Conservation (phyloP, 179 eudicot genomes). For the Amaranthus tricolor region DNA sequence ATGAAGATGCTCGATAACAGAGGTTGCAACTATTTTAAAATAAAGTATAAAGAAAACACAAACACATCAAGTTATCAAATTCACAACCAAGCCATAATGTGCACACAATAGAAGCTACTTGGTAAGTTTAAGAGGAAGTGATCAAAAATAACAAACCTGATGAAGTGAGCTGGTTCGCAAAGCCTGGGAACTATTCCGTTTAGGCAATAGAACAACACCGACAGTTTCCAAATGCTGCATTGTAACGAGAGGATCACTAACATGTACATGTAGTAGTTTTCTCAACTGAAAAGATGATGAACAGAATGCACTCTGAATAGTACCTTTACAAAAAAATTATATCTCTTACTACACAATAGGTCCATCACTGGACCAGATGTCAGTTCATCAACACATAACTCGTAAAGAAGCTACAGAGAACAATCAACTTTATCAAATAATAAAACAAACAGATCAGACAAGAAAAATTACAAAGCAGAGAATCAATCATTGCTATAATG, state of each 20-base stretch:
- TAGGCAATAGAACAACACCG: constrained; percentile 87
- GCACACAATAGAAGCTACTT: not conserved
- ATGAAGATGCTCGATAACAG: no score
- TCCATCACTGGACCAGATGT: constrained; percentile 88
- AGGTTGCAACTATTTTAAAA: not conserved
- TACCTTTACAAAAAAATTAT: constrained; percentile 90
- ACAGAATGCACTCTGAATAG: not conserved
- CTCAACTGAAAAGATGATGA: constrained; percentile 4
- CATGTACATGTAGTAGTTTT: not conserved
- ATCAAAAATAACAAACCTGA: constrained; percentile 51
- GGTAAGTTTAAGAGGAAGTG: not conserved
- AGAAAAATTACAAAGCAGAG: not conserved
- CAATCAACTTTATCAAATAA: constrained; percentile 8
- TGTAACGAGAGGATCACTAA: constrained; percentile 3
- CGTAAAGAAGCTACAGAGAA: constrained; percentile 77
- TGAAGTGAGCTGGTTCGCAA: constrained; percentile 94
- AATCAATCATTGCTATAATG: not conserved
- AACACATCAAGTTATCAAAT: not conserved
- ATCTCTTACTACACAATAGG: constrained; percentile 71
- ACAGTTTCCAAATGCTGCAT: constrained; percentile 77
- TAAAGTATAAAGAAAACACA: not conserved
- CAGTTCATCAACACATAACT: constrained; percentile 81
- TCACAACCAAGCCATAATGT: not conserved
- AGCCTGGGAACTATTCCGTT: constrained; percentile 66
- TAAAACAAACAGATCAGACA: not conserved